Base-by-base conservation (phyloP, 2,329 filamentous ascomycete species). In the Stachybotrys chlorohalonatus region DNA sequence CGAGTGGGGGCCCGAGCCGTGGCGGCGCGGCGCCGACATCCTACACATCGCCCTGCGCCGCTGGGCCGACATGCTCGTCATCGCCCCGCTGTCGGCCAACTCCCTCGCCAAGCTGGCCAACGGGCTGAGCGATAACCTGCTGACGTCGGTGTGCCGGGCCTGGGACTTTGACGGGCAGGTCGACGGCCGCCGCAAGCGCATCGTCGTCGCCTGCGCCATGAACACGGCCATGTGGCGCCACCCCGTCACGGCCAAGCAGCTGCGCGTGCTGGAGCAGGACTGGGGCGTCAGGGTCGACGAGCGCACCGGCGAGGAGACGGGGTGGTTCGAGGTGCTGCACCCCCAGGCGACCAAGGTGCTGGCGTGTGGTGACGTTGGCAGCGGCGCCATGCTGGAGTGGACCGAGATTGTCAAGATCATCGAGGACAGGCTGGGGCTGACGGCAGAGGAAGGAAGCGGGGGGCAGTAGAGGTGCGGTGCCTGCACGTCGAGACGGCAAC, bases 181-280 rank as follows among this genome's bases (percentile, higher is more conserved):
- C 7, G 84, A 87, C 57, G 70, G 66, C 15, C 52, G 48, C 6
- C 69, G 66, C 53, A 82, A 78, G 68, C 86, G 86, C 68, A 81
- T 77, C 59, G 90, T 95, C 42, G 87, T 93, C 0, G 88, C 88
- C 2, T 85, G 86, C 1, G 85, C 87, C 32, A 95, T 96, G 90
- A 96, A 96, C 68, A 90, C 84, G 30, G 84, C 86, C 5, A 96
- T 96, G 92, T 95, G 89, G 87, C 76, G 78, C 54, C 90, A 96
- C 66, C 92, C 91, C 2, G 75, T 95, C 49, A 96, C 92, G 1
- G 77, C 72, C 52, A 83, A 81, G 58, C 90, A 96, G 59, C 71
- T 96, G 45, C 73, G 73, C 47, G 74, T 87, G 0, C 73, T 96
- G 50, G 79, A 85, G 58, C 80, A 87, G 51, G 87, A 91, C 55